A percentile compares a stretch with the other conserved stretches of the same genome.
Conservation (phyloP, 1,284 basidiomycete species). For the Rhodotorula sp. region DNA sequence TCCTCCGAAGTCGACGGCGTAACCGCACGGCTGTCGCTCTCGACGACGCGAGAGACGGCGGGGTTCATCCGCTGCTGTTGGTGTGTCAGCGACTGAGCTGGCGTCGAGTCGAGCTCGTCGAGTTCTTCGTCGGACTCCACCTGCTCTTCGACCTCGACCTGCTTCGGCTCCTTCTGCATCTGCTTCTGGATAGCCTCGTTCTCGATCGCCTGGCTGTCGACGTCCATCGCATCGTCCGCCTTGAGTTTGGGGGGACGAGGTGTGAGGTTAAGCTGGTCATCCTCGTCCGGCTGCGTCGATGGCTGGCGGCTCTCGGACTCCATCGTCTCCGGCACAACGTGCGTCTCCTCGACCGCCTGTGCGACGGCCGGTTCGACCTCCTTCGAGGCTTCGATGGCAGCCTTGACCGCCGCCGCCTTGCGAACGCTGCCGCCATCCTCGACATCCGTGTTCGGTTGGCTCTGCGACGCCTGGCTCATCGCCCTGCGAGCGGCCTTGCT, state of each 20-base stretch:
- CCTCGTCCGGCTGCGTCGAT: background rate
- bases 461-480: background rate
- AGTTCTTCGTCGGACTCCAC: background rate
- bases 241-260: background rate
- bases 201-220: background rate
- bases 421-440: too few relatives aligned
- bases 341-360: background rate
- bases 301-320: background rate
- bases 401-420: background rate
- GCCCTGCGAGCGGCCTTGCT: background rate
- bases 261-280: background rate
- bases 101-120: constrained; percentile 6
- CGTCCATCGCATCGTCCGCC: constrained; percentile 3
- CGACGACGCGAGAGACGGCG: background rate
- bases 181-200: background rate
- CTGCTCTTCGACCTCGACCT: background rate
- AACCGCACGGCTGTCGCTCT: background rate
- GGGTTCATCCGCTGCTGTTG: background rate
- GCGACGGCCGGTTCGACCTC: background rate
- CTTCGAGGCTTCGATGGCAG: background rate
- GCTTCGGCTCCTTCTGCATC: background rate
- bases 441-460: background rate
- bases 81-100: background rate
- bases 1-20: background rate
- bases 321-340: background rate